phyloP scores from a whole-genome alignment of 805 yeast species.

The Saturnispora besseyi region DNA sequence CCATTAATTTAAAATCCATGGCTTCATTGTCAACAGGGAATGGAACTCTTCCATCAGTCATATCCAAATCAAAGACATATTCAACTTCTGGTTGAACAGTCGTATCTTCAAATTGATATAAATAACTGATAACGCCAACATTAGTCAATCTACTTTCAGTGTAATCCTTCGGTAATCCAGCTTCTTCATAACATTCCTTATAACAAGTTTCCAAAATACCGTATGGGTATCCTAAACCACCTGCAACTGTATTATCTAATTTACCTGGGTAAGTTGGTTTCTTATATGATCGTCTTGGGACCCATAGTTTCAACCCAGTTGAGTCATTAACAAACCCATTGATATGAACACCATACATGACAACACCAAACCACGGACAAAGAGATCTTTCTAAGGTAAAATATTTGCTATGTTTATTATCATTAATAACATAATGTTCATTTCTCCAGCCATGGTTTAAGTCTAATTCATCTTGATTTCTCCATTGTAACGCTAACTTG shows the following conservation, averaged over 20 bases:
- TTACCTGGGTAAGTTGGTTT: slow-evolving; percentile 86
- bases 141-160: slow-evolving; percentile 37
- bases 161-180: slow-evolving; percentile 53
- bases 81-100: slow-evolving; percentile 87
- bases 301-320: slow-evolving; percentile 56
- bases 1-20: slow-evolving; percentile 58
- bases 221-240: slow-evolving; percentile 81
- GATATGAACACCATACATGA: slow-evolving; percentile 84
- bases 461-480: slow-evolving; percentile 28
- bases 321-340: slow-evolving; percentile 52
- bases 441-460: slow-evolving; percentile 70
- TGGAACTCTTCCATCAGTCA: slow-evolving; percentile 41
- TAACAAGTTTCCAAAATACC: slow-evolving; percentile 67
- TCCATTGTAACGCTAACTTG: slow-evolving; percentile 35
- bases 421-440: slow-evolving; percentile 70
- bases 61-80: slow-evolving; percentile 62
- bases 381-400: slow-evolving; percentile 71
- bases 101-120: slow-evolving; percentile 32
- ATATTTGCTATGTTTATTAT: slow-evolving; percentile 47
- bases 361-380: slow-evolving; percentile 73
- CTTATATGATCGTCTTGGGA: slow-evolving; percentile 67
- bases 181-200: slow-evolving; percentile 89
- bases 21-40: slow-evolving; percentile 68
- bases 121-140: slow-evolving; percentile 64
- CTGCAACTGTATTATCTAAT: slow-evolving; percentile 92